Conservation (phyloP, 2,329 filamentous ascomycete species). For the Pseudomassariella vexata region DNA sequence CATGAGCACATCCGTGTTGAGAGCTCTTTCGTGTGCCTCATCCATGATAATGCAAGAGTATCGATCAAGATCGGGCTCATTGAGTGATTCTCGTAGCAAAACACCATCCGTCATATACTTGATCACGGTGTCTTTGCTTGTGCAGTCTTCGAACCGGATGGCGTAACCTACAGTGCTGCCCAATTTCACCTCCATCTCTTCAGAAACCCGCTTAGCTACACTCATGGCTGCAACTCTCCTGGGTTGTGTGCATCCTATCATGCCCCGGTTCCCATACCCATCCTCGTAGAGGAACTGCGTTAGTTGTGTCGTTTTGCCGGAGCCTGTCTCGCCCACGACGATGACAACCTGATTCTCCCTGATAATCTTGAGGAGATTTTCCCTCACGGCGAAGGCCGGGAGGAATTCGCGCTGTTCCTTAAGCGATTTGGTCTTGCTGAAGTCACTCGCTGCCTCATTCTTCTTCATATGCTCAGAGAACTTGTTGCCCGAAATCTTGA, state of each 20-base stretch:
- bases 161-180: conserved; percentile 90
- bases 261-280: conserved; percentile 78
- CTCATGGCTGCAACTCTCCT: conserved; percentile 97
- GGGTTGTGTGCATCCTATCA: conserved; percentile 96
- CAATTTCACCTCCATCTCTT: conserved; percentile 94
- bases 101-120: conserved; percentile 99
- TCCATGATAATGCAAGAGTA: conserved; percentile 99
- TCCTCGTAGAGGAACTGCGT: conserved; percentile 96
- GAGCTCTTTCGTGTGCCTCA: conserved; percentile 91
- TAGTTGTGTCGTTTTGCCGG: conserved; percentile 94
- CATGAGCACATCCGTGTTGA: conserved; percentile 97
- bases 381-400: conserved; percentile 91
- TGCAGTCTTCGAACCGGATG: conserved; percentile 97
- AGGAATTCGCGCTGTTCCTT: conserved; percentile 88
- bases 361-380: conserved; percentile 86
- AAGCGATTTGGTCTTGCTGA: conserved; percentile 87
- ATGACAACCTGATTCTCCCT: conserved; percentile 96
- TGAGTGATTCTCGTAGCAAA: conserved; percentile 84
- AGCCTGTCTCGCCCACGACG: conserved; percentile 94
- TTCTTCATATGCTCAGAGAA: conserved; percentile 90
- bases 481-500: conserved; percentile 63
- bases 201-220: conserved; percentile 93
- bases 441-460: conserved; percentile 77
- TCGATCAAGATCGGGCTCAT: conserved; percentile 86
- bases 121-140: conserved; percentile 88